Base-by-base conservation (phyloP, 371 early-diverging fungal genomes). In the Funneliformis caledonium region DNA sequence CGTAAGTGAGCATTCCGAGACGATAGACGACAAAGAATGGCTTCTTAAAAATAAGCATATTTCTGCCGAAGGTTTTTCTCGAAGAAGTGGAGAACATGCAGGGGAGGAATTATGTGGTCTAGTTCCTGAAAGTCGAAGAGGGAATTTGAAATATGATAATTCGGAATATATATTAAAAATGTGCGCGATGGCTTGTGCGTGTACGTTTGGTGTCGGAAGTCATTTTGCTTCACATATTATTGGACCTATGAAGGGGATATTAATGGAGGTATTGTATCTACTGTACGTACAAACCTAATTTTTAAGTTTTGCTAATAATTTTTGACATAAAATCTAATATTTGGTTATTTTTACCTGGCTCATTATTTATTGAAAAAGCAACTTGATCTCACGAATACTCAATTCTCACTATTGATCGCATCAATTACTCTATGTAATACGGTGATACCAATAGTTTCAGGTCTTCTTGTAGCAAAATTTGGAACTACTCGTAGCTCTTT, bases 401-500 rank as follows among this genome's bases (percentile, higher is more conserved):
- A 86, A 72, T 86, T 86, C 65, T 86, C 86, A 11, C 52, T 86
- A 11, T 52, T 86, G 33, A 83, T 85, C 42, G 84, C 86, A 0
- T 85, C 86, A 1, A 48, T 86, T 81, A 85, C 86, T 14, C 50
- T 86, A 8, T 86, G 83, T 72, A 83, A 85, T 19, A 86, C 85
- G 1, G 48, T 86, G 11, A 81, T 83, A 26, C 86, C 86, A 62
- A 82, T 85, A 47, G 78, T 86, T 64, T 85, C 85, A 33, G 86
- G 86, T 6, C 75, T 86, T 11, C 68, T 86, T 31, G 82, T 86
- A 4, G 85, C 84, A 72, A 83, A 82, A 19, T 84, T 85, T 59
- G 86, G 86, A 43, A 86, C 86, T 26, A 85, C 85, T 19, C 83
- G 82, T 5, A 86, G 86, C 60, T 86, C 86, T 4, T 80, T 86